Evolutionary conservation across 768 basidiomycete genomes (phyloP).

Genomic region (Epithele typhae): DNA sequence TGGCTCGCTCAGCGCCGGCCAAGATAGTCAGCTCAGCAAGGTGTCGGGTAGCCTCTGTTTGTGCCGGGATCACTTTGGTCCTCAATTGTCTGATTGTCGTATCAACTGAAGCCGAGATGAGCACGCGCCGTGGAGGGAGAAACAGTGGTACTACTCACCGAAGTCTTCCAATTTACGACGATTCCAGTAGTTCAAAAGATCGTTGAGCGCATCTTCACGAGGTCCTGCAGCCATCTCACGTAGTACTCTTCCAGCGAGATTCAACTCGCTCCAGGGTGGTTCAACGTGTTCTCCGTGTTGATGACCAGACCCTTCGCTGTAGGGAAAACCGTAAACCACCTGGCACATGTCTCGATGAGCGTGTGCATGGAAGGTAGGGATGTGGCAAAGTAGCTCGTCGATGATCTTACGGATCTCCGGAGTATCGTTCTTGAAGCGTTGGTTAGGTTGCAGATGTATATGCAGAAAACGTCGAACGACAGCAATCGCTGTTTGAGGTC

Average conservation of each 20-base stretch:
- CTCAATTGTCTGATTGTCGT: too few relatives aligned
- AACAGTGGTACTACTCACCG: neutral
- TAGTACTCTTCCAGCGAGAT: conserved; percentile 3
- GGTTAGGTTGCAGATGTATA: conserved; percentile 9
- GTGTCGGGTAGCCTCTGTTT: too few relatives aligned
- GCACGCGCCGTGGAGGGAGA: too few relatives aligned
- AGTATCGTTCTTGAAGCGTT: neutral
- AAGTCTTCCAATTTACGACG: conserved; percentile 7
- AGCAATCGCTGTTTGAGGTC: neutral
- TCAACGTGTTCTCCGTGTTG: conserved; percentile 20
- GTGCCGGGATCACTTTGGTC: too few relatives aligned
- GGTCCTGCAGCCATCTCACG: conserved; percentile 12
- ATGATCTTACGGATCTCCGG: neutral
- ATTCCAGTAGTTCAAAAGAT: conserved; percentile 9
- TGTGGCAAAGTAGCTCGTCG: neutral
- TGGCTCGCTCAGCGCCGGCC: too few relatives aligned
- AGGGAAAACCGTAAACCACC: conserved; percentile 13
- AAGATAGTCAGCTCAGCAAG: too few relatives aligned
- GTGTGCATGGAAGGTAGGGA: conserved; percentile 13
- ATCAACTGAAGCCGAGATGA: too few relatives aligned
- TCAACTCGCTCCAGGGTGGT: conserved; percentile 14
- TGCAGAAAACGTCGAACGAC: conserved; percentile 9
- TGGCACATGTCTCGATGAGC: conserved; percentile 16
- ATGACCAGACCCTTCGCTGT: conserved; percentile 4
- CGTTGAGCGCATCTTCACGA: conserved; percentile 12